Evolutionary conservation across 495 filamentous ascomycete genomes (phyloP), one percentile per base, ranked within the genome.

Genomic region (Penicillium cosmopolitanum): DNA sequence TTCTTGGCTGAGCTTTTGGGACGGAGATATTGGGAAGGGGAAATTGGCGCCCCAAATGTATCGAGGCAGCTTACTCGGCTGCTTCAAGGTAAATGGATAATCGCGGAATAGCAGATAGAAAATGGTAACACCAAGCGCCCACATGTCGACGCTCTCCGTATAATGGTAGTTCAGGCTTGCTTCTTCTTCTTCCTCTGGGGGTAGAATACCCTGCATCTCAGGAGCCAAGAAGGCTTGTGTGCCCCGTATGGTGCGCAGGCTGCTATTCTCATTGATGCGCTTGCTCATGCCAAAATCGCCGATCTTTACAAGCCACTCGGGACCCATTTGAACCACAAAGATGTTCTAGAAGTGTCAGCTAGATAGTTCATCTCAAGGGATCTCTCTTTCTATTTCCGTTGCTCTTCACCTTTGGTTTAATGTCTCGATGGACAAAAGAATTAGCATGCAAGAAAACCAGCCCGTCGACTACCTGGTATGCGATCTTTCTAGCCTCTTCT

Each of bases 371-470:
- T 28, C 25, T 7, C 25, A 28, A 2, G 19, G 19, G 4, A 28
- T 28, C 25, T 5, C 25, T 28, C 25, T 28, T 3, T 7, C 25
- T 28, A 28, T 28, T 3, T 28, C 4, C 25, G 25, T 7, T 28
- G 4, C 6, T 28, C 6, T 28, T 38, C 2, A 77, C 77, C 50
- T 69, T 66, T n/a, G 82, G 80, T 57, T 84, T 84, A 1, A 82
- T 47, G 64, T 83, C 81, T 31, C 80, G 60, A 61, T 84, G 80
- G 21, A 68, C 69, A 63, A 75, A 83, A 0, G 63, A 65, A 42
- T 77, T 69, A n/a, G 68, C 51, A 56, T 83, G 81, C 72, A 84
- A 78, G 21, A 70, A 66, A 1, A 57, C 33, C 5, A 82, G 58
- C 0, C 72, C 80, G 54, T 78, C 73, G 0, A 80, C 57, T 8